phyloP scores from a whole-genome alignment of 352 stramenopile species.

The Elongisporangium undulatum region DNA sequence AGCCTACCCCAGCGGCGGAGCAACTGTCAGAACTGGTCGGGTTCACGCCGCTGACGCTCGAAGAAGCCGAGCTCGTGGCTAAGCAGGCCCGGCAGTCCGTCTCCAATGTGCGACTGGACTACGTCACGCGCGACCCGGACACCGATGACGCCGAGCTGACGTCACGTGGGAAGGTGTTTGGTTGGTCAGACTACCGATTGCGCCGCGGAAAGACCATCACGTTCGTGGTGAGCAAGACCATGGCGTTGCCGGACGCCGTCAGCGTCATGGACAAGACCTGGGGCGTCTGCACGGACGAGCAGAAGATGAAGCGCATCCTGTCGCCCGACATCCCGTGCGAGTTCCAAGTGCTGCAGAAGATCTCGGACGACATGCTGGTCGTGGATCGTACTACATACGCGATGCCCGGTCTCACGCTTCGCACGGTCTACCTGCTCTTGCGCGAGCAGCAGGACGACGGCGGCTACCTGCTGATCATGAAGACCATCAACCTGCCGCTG shows the following conservation, averaged over 20 bases:
- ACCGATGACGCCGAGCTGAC: background rate
- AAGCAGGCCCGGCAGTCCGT: background rate
- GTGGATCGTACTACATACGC: conserved; percentile 17
- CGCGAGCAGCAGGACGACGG: conserved; percentile 7
- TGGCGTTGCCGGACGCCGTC: conserved; percentile 9
- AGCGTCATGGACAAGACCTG: conserved; percentile 17
- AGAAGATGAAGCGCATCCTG: conserved; percentile 15
- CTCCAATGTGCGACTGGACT: background rate
- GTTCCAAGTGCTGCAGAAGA: conserved; percentile 18
- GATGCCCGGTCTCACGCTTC: conserved; percentile 10
- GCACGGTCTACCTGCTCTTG: conserved; percentile 29
- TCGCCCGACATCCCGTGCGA: conserved; percentile 14
- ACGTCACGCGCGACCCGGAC: background rate
- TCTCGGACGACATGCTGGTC: conserved; percentile 20
- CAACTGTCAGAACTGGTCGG: background rate
- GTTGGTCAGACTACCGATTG: background rate
- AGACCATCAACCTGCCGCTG: conserved; percentile 21
- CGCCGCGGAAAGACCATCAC: background rate
- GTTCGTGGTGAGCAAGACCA: conserved; percentile 16
- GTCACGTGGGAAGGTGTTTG: background rate
- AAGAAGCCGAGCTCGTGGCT: conserved; percentile 13
- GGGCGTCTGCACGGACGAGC: conserved; percentile 15
- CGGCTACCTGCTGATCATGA: conserved; percentile 17
- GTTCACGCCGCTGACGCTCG: conserved; percentile 33
- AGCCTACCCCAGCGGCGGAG: background rate